Evolutionary conservation across 164 flowering plant genomes (phyloP).

Genomic region (Buxus sempervirens): DNA sequence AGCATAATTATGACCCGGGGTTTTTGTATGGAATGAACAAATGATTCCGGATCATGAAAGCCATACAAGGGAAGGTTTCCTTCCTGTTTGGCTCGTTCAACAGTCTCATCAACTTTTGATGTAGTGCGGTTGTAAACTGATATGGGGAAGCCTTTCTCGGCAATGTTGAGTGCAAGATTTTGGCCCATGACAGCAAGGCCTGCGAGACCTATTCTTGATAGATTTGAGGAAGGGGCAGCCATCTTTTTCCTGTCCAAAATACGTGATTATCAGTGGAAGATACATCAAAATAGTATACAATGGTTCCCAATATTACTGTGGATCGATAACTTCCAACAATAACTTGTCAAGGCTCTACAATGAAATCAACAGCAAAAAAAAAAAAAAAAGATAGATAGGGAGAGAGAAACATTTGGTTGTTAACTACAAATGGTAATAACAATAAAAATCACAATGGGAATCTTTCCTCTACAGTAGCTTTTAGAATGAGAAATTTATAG

Average conservation of each 20-base stretch:
- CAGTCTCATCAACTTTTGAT: slow-evolving; percentile 71
- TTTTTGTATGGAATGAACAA: slow-evolving; percentile 53
- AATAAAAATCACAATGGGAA: not conserved
- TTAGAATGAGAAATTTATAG: not conserved
- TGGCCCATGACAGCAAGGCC: slow-evolving; percentile 85
- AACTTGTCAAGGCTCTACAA: not conserved
- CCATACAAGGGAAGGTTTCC: slow-evolving; percentile 66
- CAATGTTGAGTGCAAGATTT: slow-evolving; percentile 82
- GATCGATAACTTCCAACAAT: not conserved
- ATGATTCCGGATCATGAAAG: slow-evolving; percentile 60
- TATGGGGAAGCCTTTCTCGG: slow-evolving; percentile 78
- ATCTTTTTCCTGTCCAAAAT: slow-evolving; percentile 23
- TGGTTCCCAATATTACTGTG: not conserved
- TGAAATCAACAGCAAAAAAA: not conserved
- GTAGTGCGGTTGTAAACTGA: slow-evolving; percentile 75
- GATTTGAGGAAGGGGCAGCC: slow-evolving; percentile 24
- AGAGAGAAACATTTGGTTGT: not conserved
- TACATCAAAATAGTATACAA: not conserved
- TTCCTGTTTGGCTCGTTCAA: slow-evolving; percentile 63
- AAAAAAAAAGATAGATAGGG: no score
- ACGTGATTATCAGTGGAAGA: slow-evolving; percentile 5
- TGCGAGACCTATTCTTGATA: slow-evolving; percentile 60
- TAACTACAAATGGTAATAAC: not conserved
- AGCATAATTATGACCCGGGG: slow-evolving; percentile 68
- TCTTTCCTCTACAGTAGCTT: no score